Base-by-base conservation (phyloP, 2,329 filamentous ascomycete genomes). In the Ophiostoma angusticollis region DNA sequence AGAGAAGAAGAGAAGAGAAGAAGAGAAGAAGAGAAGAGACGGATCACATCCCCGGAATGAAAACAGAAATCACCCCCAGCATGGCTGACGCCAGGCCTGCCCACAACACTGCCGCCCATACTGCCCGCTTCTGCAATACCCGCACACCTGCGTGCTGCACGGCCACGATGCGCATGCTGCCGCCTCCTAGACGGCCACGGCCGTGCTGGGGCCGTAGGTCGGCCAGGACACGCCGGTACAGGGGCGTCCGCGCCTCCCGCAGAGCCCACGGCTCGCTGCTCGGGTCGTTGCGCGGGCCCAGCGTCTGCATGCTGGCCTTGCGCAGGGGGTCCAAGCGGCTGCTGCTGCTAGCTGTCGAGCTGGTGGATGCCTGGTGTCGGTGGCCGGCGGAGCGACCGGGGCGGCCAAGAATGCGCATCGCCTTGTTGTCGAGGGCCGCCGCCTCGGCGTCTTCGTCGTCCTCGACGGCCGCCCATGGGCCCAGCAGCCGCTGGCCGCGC, bases 391-490 rank as follows among this genome's bases (percentile, higher is more conserved):
- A n/a, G n/a, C 7, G 33, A 37, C 25, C 19, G 22, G 12, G 38
- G 32, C 19, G 31, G 30, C 2, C 13, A n/a, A 2, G 21, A n/a
- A 23, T 25, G 23, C 25, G 37, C 34, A 19, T 33, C 39, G 23
- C 29, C 45, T 1, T 44, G n/a, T n/a, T n/a, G n/a, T n/a, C n/a
- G n/a, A n/a, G n/a, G n/a, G n/a, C n/a, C n/a, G n/a, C n/a, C n/a
- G n/a, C 34, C 25, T 50, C 47, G 36, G 39, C 36, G 23, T 44
- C 30, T 17, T 17, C 39, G 23, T 42, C 21, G 12, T 32, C 37
- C n/a, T 43, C 45, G 1, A 24, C 19, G 39, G 54, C 47, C 43
- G 65, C 63, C 62, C 62, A 65, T 0, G 61, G 58, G 3, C 57
- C 49, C 5, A 62, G 41, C 25, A 59, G 54, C 9, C 63, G 56